A percentile compares a stretch with the other conserved stretches of the same genome.
Evolutionary conservation across 148 eudicot genomes (phyloP).

Genomic region (Oxyria digyna): DNA sequence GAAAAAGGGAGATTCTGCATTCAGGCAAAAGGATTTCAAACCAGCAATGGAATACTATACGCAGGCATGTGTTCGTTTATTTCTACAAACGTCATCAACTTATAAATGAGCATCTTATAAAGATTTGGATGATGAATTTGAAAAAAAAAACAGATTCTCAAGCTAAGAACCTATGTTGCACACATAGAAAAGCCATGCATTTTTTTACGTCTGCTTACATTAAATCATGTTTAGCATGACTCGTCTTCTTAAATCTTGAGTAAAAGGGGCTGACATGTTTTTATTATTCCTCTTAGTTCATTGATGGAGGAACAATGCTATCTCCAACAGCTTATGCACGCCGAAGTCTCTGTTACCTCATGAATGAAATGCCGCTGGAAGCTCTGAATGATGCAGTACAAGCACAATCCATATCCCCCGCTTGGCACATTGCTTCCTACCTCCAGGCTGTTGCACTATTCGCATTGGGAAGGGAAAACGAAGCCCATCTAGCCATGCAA

Average conservation of each 20-base stretch:
- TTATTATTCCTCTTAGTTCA: slow-evolving; percentile 44
- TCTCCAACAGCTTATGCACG: slow-evolving; percentile 90
- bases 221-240: background rate
- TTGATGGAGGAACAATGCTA: slow-evolving; percentile 76
- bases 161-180: background rate
- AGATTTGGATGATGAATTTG: background rate
- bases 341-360: slow-evolving; percentile 78
- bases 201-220: background rate
- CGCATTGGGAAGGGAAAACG: slow-evolving; percentile 63
- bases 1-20: slow-evolving; percentile 88
- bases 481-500: slow-evolving; percentile 80
- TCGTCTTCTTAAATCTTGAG: background rate
- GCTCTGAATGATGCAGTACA: slow-evolving; percentile 73
- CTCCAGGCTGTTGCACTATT: slow-evolving; percentile 76
- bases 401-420: slow-evolving; percentile 74
- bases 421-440: slow-evolving; percentile 80
- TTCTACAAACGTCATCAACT: background rate
- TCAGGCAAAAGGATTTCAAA: slow-evolving; percentile 67
- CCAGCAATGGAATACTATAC: slow-evolving; percentile 74
- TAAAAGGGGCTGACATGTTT: slow-evolving; percentile 10
- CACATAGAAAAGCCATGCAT: background rate
- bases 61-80: slow-evolving; percentile 34
- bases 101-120: background rate
- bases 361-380: slow-evolving; percentile 73
- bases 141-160: background rate